A percentile compares a stretch with the other conserved stretches of the same genome.
Conservation (phyloP, 2,329 filamentous ascomycete species). For the Fusarium sulawesiense region DNA sequence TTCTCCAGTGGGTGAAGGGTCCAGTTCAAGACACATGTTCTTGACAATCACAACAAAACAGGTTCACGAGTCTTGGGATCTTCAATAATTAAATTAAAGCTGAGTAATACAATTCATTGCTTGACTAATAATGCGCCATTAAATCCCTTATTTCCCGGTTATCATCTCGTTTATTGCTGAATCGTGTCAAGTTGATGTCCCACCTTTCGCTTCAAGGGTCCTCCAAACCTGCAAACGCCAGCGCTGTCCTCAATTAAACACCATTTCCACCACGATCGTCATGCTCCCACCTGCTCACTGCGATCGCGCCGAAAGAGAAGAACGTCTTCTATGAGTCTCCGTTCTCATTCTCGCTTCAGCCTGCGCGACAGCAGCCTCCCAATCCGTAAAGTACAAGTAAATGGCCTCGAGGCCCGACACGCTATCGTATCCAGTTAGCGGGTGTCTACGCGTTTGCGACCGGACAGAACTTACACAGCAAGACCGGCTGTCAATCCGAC, state of each 20-base stretch:
- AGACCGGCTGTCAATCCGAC: constrained; percentile 79
- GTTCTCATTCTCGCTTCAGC: constrained; percentile 39
- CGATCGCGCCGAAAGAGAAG: constrained; percentile 6
- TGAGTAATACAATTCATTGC: neutral
- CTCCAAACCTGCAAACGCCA: neutral
- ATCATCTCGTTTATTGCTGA: neutral
- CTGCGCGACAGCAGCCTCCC: constrained; percentile 40
- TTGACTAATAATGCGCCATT: neutral
- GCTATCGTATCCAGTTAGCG: constrained; percentile 7
- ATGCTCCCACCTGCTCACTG: neutral
- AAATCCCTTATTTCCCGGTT: neutral
- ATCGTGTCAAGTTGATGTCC: neutral
- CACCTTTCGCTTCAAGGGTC: neutral
- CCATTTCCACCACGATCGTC: neutral
- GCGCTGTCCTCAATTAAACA: neutral
- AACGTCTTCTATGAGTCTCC: constrained; percentile 31
- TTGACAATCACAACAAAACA: neutral
- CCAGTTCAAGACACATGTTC: neutral
- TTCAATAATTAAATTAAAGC: neutral
- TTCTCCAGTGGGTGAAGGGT: neutral
- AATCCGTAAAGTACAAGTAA: constrained; percentile 38
- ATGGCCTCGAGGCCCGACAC: constrained; percentile 36
- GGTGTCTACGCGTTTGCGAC: fast-evolving
- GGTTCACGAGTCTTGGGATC: neutral
- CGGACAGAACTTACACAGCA: constrained; percentile 58